phyloP scores from a whole-genome alignment of 116 monocot species.

The Papilionanthe hybrid region DNA sequence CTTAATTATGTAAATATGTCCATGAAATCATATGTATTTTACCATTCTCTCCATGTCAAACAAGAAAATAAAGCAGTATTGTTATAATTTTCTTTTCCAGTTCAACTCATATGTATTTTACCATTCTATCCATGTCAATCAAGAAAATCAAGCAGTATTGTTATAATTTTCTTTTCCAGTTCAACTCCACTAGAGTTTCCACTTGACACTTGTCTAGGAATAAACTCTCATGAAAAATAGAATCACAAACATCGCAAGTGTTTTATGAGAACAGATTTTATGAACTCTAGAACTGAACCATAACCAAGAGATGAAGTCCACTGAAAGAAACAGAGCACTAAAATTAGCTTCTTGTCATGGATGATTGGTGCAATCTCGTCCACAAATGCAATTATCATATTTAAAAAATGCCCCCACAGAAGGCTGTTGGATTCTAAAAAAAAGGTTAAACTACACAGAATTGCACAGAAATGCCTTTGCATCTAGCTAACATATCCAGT shows the following conservation, averaged over 20 bases:
- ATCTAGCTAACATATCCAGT: not conserved
- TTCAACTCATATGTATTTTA: not conserved
- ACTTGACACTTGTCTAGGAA: not conserved
- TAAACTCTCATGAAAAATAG: not conserved
- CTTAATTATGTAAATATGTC: not conserved
- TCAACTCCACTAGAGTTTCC: not conserved
- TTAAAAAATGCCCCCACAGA: not conserved
- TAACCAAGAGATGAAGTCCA: not conserved
- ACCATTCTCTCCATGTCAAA: not conserved
- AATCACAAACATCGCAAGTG: not conserved
- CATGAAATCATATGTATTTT: not conserved
- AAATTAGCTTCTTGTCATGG: not conserved
- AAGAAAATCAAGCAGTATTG: not conserved
- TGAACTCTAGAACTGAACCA: not conserved
- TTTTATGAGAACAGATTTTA: not conserved
- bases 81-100: not conserved
- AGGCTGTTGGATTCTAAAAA: not conserved
- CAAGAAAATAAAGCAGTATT: not conserved
- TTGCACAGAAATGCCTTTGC: not conserved
- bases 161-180: not conserved
- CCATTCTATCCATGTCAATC: not conserved
- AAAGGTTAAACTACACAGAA: not conserved
- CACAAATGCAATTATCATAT: not conserved
- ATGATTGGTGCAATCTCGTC: not conserved
- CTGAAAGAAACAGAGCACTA: not conserved